These are phyloP conservation scores for Nicotiana tabacum DNA, from an alignment of 257 asterid species.

Conservation along the genomic window DNA sequence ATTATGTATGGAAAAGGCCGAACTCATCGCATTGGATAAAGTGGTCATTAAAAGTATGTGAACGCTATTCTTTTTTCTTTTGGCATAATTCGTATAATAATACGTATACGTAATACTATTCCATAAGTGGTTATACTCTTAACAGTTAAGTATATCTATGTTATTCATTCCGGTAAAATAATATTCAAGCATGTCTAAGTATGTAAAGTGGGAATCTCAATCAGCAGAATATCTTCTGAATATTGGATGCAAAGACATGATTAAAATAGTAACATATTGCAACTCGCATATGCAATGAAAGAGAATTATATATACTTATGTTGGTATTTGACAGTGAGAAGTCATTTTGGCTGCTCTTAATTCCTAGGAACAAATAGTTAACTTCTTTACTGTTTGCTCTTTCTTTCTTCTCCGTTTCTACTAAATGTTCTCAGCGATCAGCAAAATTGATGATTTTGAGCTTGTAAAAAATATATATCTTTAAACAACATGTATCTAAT, in stretches of 20 bases:
- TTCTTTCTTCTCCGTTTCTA: not conserved
- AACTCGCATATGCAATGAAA: not conserved
- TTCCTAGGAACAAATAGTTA: not conserved
- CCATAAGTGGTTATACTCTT: too few species aligned
- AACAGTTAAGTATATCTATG: too few species aligned
- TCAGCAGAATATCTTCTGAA: not conserved
- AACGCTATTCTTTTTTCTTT: too few species aligned
- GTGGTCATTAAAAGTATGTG: too few species aligned
- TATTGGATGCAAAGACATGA: not conserved
- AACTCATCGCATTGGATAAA: too few species aligned
- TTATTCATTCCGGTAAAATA: too few species aligned
- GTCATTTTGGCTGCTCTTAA: not conserved
- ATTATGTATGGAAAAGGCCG: too few species aligned
- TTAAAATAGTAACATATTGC: not conserved
- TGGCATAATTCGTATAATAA: too few species aligned
- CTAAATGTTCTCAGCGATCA: not conserved
- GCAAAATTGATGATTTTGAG: not conserved
- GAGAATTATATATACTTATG: not conserved
- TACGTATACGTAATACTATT: too few species aligned
- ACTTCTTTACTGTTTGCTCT: not conserved
- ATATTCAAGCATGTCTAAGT: conserved; percentile 16
- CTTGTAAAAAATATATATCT: not conserved
- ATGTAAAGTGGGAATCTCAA: conserved; percentile 9
- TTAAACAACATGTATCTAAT: not conserved
- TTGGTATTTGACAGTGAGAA: too few species aligned